Base-by-base conservation (phyloP, 2,329 filamentous ascomycete genomes). In the Leptodontidium sp. region DNA sequence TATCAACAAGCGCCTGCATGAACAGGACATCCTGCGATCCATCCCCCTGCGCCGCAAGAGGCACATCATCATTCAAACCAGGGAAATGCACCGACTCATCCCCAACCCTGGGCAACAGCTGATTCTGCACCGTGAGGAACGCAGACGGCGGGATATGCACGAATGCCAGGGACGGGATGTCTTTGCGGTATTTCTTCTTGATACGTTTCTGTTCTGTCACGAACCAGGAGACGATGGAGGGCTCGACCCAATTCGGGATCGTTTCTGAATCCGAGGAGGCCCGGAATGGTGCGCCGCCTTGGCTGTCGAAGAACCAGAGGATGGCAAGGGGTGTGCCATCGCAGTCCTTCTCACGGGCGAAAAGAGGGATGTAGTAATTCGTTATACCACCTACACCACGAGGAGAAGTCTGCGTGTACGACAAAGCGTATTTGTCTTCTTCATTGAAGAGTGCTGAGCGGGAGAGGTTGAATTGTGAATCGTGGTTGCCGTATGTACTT, bases 301-400 rank as follows among this genome's bases (percentile, higher is more conserved):
- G 83, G 66, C 84, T 87, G 74, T 93, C 91, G 73, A 93, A 92
- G 79, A 93, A 93, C 89, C 90, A 93, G 1, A 93, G 80, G 0
- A 93, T 74, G 8, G 83, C 74, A 8, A 75, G 72, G 7, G 87
- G 85, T 0, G 38, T 59, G 17, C 75, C 72, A 4, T 73, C 65
- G 68, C 83, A 81, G 6, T 58, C 15, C 17, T 66, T 47, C 17
- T 65, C 47, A 8, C 62, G 57, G 12, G 79, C 76, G 73, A 84
- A 87, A 1, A 89, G 78, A 0, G 82, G 82, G 7, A 88, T 73
- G 67, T 84, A 87, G 75, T 88, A 88, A 71, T 88, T 89, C 11
- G 84, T 84, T 0, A 85, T 77, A 1, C 83, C 84, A 0, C 80
- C 77, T 1, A 81, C 72, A 1, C 77, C 78, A 0, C 71, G 59